A percentile compares a stretch with the other conserved stretches of the same genome.
Conservation (phyloP, 805 yeast genomes). For the Saccharomycopsis guyanensis region DNA sequence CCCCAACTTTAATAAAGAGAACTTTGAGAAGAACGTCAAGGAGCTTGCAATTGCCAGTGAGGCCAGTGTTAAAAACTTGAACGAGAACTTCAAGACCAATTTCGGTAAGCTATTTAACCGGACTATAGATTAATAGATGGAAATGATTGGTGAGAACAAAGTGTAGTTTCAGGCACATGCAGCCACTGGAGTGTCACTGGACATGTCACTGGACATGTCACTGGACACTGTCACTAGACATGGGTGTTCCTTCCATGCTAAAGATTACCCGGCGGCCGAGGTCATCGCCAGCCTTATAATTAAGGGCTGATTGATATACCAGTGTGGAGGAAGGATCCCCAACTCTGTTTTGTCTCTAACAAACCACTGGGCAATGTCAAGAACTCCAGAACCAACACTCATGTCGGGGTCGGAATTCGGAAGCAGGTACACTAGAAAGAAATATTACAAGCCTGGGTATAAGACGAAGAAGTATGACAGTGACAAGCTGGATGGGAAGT, state of each 20-base stretch:
- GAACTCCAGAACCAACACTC: not conserved
- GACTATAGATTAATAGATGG: slow-evolving; percentile 22
- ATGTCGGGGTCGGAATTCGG: not conserved
- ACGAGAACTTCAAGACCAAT: slow-evolving; percentile 51
- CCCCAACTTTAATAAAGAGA: slow-evolving; percentile 25
- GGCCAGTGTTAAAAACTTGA: slow-evolving; percentile 52
- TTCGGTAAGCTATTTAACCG: slow-evolving; percentile 53
- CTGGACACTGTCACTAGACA: no score
- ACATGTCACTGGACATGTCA: no score
- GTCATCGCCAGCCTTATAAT: no score
- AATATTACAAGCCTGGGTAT: not conserved
- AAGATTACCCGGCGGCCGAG: no score
- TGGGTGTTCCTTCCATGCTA: no score
- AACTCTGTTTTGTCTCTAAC: no score
- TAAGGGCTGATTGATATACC: no score
- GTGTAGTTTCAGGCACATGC: no score
- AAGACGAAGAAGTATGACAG: slow-evolving; percentile 5
- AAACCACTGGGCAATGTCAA: not conserved
- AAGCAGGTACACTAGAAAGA: not conserved
- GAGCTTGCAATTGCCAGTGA: slow-evolving; percentile 43
- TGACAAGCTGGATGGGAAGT: slow-evolving; percentile 14
- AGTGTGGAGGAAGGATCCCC: no score
- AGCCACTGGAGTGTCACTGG: no score
- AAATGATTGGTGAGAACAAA: not conserved
- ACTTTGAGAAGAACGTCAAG: slow-evolving; percentile 30